Evolutionary conservation across 2,329 filamentous ascomycete genomes (phyloP).

Genomic region (Fusarium transvaalense): DNA sequence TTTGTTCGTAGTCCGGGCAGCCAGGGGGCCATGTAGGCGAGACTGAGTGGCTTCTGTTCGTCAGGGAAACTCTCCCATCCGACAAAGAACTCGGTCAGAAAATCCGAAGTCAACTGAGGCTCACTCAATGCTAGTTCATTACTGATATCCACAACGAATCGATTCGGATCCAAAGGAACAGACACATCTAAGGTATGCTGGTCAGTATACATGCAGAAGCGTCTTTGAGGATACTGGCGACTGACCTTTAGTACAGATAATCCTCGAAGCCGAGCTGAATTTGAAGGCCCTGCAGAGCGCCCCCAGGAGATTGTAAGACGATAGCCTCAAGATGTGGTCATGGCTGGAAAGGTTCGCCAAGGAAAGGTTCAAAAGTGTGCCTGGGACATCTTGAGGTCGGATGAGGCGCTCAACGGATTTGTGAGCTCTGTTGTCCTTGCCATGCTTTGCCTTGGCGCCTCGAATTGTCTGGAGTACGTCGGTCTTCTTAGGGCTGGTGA

Average conservation of each 20-base stretch:
- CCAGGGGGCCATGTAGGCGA: constrained; percentile 79
- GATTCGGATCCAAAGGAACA: constrained; percentile 72
- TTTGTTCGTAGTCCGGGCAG: constrained; percentile 70
- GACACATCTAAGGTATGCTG: constrained; percentile 63
- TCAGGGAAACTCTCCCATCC: constrained; percentile 78
- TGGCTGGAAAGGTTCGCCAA: constrained; percentile 74
- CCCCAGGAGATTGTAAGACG: constrained; percentile 76
- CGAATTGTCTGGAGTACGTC: constrained; percentile 75
- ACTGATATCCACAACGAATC: constrained; percentile 75
- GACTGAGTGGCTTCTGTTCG: constrained; percentile 74
- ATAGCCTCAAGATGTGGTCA: constrained; percentile 70
- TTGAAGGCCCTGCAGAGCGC: constrained; percentile 77
- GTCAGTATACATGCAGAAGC: constrained; percentile 1
- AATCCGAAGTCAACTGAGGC: constrained; percentile 75
- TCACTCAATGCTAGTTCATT: constrained; percentile 72
- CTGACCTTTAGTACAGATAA: constrained; percentile 72
- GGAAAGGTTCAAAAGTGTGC: constrained; percentile 75
- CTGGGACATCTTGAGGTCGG: constrained; percentile 77
- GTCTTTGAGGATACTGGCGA: not conserved
- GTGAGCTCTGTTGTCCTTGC: constrained; percentile 70
- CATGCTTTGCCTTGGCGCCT: constrained; percentile 72
- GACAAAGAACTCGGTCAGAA: constrained; percentile 79
- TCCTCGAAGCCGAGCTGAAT: constrained; percentile 70
- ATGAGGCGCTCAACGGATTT: constrained; percentile 75
- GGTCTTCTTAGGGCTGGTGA: constrained; percentile 73